These are phyloP conservation scores for Hygrophoropsis aurantiaca DNA, from an alignment of 768 basidiomycete species.

Conservation along the genomic window DNA sequence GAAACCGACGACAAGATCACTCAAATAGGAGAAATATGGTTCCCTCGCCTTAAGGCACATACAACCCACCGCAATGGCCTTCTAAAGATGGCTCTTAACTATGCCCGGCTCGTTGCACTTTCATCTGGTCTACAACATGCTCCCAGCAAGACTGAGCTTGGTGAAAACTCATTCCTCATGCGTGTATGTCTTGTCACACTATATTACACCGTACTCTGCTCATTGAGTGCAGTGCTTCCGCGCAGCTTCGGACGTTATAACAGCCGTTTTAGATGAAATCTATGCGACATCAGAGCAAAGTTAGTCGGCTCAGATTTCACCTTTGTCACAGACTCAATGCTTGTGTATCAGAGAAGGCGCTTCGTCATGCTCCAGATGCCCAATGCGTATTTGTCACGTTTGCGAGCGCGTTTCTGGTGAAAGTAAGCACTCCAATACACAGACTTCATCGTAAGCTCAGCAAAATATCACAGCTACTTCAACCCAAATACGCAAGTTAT, in stretches of 20 bases:
- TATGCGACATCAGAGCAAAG: constrained; percentile 52
- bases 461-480: constrained; percentile 56
- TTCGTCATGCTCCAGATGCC: constrained; percentile 76
- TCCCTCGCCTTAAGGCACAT: constrained; percentile 45
- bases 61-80: constrained; percentile 64
- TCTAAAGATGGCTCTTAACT: constrained; percentile 62
- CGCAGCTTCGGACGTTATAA: constrained; percentile 66
- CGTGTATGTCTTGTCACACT: constrained; percentile 45
- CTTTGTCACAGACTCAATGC: constrained; percentile 3
- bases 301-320: constrained; percentile 28
- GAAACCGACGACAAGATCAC: constrained; percentile 72
- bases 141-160: constrained; percentile 57
- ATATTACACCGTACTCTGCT: neutral
- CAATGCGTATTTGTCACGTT: constrained; percentile 80
- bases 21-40: constrained; percentile 55
- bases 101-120: constrained; percentile 65
- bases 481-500: constrained; percentile 68
- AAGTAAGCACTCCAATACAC: constrained; percentile 41
- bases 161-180: constrained; percentile 65
- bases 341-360: constrained; percentile 45
- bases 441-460: neutral
- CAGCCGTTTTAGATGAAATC: constrained; percentile 57
- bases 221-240: constrained; percentile 51
- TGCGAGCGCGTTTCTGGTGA: constrained; percentile 80
- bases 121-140: constrained; percentile 80